Conservation (phyloP, 2,329 filamentous ascomycete species). For the Trichoderma atroviride region DNA sequence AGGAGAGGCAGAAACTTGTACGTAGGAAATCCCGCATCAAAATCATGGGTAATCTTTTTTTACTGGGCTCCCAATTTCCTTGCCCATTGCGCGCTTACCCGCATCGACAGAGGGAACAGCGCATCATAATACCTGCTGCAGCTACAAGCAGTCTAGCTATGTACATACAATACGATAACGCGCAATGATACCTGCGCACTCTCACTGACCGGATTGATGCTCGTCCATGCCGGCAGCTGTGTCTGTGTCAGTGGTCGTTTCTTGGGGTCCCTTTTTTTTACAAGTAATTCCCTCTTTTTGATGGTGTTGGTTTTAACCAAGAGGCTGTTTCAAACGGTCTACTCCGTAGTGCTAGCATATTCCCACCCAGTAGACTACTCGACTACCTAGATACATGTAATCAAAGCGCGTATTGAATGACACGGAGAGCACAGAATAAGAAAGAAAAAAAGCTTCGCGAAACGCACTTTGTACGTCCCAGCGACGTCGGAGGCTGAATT, state of each 20-base stretch:
- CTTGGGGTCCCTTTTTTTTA: neutral
- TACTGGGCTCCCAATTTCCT: conserved; percentile 3
- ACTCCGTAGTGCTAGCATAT: neutral
- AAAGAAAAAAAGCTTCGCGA: neutral
- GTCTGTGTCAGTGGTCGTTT: neutral
- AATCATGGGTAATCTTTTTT: neutral
- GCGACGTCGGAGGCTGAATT: conserved; percentile 21
- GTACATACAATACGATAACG: neutral
- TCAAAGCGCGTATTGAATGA: neutral
- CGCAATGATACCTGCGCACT: neutral
- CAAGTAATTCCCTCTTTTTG: neutral
- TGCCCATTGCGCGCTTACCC: conserved; percentile 16
- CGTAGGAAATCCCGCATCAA: conserved; percentile 24
- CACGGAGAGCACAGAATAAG: neutral
- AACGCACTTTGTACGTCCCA: neutral
- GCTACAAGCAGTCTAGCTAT: neutral
- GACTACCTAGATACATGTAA: neutral
- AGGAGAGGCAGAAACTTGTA: conserved; percentile 16
- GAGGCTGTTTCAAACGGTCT: neutral
- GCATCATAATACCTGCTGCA: neutral
- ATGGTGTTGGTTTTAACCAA: neutral
- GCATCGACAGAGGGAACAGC: conserved; percentile 4
- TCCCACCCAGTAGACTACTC: neutral
- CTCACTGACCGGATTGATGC: neutral
- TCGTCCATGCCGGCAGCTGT: neutral